A percentile compares a stretch with the other conserved stretches of the same genome.
phyloP scores from a whole-genome alignment of 192 early-diverging fungal species.

The Coemansia sp. region DNA sequence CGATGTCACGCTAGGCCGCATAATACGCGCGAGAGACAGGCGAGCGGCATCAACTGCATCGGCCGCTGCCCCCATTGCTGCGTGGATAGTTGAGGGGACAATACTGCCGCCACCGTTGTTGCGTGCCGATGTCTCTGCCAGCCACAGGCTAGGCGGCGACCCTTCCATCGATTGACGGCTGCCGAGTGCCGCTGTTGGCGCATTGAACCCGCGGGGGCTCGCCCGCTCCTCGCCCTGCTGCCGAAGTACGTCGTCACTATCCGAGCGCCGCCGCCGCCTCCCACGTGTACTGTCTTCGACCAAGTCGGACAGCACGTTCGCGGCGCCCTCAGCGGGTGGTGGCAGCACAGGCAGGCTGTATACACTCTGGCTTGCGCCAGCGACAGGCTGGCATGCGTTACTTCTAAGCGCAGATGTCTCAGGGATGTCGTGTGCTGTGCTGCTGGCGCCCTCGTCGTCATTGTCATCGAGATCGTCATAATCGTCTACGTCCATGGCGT shows the following conservation, averaged over 20 bases:
- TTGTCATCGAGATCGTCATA: constrained; percentile 47
- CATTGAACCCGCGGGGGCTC: constrained; percentile 41
- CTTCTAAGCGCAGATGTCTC: not conserved
- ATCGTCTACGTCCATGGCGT: constrained; percentile 47
- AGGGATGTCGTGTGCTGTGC: not conserved
- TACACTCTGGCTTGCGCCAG: not conserved
- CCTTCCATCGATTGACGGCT: not conserved
- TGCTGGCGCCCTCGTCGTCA: constrained; percentile 14
- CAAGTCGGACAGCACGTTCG: not conserved
- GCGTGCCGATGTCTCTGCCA: constrained; percentile 20
- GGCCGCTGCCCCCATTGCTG: constrained; percentile 38
- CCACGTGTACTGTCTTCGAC: constrained; percentile 1
- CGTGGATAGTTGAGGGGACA: constrained; percentile 34
- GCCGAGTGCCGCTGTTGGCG: not conserved
- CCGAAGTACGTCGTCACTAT: constrained; percentile 39
- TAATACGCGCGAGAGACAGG: constrained; percentile 38
- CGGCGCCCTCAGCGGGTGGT: not conserved
- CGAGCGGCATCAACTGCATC: constrained; percentile 33
- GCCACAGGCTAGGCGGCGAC: constrained; percentile 39
- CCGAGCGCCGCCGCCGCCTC: constrained; percentile 40
- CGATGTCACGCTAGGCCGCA: constrained; percentile 14
- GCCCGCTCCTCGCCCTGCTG: constrained; percentile 51
- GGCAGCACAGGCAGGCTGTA: not conserved
- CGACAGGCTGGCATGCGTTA: not conserved
- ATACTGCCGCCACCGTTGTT: constrained; percentile 9